Evolutionary conservation across 768 basidiomycete genomes (phyloP), one percentile per base, ranked within the genome.

Genomic region (Terana coerulea): DNA sequence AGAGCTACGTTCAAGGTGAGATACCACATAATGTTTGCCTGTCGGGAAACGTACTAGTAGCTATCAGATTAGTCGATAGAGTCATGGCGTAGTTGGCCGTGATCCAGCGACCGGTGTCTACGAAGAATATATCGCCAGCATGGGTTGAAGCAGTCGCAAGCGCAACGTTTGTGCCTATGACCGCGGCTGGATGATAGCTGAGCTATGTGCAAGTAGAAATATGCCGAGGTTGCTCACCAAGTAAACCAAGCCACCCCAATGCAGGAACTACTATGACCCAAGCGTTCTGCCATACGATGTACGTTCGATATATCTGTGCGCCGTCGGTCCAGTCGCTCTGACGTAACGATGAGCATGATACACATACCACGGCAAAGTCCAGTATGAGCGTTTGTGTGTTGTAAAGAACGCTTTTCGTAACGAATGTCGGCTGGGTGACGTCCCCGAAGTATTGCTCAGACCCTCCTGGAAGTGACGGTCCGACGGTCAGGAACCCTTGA

Each of bases 21-120:
- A 2, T 5, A 24, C 17, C n/a, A n/a, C n/a, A n/a, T n/a, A n/a
- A n/a, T 6, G n/a, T n/a, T 14, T 17, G 39, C 39, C 25, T 30
- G 35, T 40, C 39, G 25, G 33, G n/a, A 24, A 41, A 57, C 56
- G 15, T 40, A 69, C 69, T 7, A 8, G 72, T 71, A 12, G 64
- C 63, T 17, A 60, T 44, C 0, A 70, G 39, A 54, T 73, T 73
- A 19, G 68, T 68, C 0, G 53, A 21, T 12, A 73, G 56, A 1
- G 73, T 67, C 3, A 59, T 59, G 0, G 57, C 51, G 54, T 65
- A 72, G 44, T 68, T 70, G 3, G 68, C 52, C 0, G 58, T 67
- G 47, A 73, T 65, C 72, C 72, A 75, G 11, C 49, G 48, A 0
- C 64, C 58, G 14, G 67, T 61, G 17, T 31, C 52, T 2, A 42